Evolutionary conservation across 1,139 yeast genomes (phyloP), one percentile per base, ranked within the genome.

Genomic region (Yamadazyma spencermartinsiae): DNA sequence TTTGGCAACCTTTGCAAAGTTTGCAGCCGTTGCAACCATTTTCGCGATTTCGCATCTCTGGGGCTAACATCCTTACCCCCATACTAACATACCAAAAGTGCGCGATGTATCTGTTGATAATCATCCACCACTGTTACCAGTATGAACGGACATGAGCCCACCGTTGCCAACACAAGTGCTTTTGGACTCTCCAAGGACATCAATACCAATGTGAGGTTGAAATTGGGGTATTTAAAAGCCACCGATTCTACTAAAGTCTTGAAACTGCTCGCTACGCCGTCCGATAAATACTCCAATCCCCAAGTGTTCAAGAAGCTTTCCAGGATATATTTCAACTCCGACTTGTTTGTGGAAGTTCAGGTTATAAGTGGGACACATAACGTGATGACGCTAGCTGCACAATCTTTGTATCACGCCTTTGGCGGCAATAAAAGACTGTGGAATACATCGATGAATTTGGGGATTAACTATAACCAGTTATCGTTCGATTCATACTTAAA

Each of bases 161-260:
- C 19, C 3, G n/a, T 20, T 10, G 21, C 36, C 38, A 69, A 61
- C 53, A 76, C 77, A 27, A 72, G 78, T 31, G 78, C 89, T 1
- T 87, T 86, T 60, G 88, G 88, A 37, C 72, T 84, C 8, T 83
- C 95, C 2, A 81, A 82, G 49, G 95, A 88, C 54, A 61, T 89
- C 17, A 68, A 74, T 21, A 60, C 74, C 2, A 87, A 87, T 0
- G 54, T 71, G 12, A 46, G 55, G 8, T 50, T 71, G 32, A 69
- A 68, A 40, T 47, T 68, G 17, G 65, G 72, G 55, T 56, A 58
- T 38, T 56, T 72, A 2, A 62, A 61, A 38, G 50, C 60, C 5
- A 42, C 56, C n/a, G 51, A 52, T 37, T 43, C 49, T 25, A 50
- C 50, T 32, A 43, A 44, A 17, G 54, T 57, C 25, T 45, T 53